Evolutionary conservation across 352 stramenopile genomes (phyloP).

Genomic region (Phytophthora sansomeana): DNA sequence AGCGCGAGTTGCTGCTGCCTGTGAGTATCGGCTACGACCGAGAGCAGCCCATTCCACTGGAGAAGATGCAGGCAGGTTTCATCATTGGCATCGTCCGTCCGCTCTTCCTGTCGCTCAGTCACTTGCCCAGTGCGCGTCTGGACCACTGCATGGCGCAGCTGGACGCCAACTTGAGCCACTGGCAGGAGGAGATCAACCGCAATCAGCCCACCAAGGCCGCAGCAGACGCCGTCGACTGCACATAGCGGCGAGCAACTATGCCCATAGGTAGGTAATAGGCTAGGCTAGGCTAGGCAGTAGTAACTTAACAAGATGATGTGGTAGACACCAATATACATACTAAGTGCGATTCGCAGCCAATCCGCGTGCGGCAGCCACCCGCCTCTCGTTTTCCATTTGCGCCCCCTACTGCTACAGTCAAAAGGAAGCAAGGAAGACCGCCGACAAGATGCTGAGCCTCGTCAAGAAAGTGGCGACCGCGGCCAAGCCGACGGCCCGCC

Average conservation of each 20-base stretch:
- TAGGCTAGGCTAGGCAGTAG: slow-evolving; percentile 25
- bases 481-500: slow-evolving; percentile 52
- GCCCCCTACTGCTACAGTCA: slow-evolving; percentile 21
- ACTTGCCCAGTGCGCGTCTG: slow-evolving; percentile 60
- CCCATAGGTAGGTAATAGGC: no score
- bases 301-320: slow-evolving; percentile 11
- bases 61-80: slow-evolving; percentile 94
- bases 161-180: slow-evolving; percentile 71
- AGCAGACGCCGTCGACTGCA: slow-evolving; percentile 16
- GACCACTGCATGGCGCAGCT: slow-evolving; percentile 71
- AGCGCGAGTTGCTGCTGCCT: slow-evolving; percentile 86
- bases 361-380: background rate
- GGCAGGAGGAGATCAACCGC: slow-evolving; percentile 71
- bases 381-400: slow-evolving; percentile 43
- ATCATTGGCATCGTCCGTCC: slow-evolving; percentile 93
- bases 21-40: slow-evolving; percentile 93
- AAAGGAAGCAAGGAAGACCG: slow-evolving; percentile 22
- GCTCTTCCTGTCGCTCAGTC: slow-evolving; percentile 67
- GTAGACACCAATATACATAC: background rate
- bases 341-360: slow-evolving; percentile 33
- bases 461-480: slow-evolving; percentile 74
- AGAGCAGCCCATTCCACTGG: slow-evolving; percentile 82
- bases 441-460: slow-evolving; percentile 70
- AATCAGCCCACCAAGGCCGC: slow-evolving; percentile 38
- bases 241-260: slow-evolving; percentile 10